Evolutionary conservation across 345 rosid genomes (phyloP).

Genomic region (Sonneratia caseolaris): DNA sequence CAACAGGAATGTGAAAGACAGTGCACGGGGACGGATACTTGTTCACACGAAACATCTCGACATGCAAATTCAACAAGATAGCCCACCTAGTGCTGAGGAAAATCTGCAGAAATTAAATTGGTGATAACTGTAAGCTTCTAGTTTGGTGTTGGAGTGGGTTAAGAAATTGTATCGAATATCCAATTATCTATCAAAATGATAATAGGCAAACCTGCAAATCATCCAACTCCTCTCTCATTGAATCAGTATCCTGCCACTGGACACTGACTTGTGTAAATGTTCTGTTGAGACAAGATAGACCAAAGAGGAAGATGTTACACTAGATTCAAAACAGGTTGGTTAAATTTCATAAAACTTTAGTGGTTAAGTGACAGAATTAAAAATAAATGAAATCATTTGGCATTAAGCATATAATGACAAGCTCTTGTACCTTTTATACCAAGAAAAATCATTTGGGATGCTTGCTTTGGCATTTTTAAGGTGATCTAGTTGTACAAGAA

Average conservation of each 20-base stretch:
- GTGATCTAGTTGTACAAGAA: slow-evolving; percentile 96
- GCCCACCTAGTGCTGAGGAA: slow-evolving; percentile 99
- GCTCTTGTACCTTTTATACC: slow-evolving; percentile 81
- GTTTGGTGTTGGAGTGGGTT: neutral
- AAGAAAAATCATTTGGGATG: slow-evolving; percentile 98
- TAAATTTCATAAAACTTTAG: neutral
- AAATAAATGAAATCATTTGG: neutral
- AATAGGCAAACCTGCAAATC: slow-evolving; percentile 64
- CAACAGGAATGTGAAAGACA: neutral
- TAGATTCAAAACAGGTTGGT: neutral
- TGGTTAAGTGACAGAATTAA: neutral
- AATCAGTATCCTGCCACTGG: slow-evolving; percentile 98
- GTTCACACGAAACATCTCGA: slow-evolving; percentile 98
- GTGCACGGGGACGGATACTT: slow-evolving; percentile 66
- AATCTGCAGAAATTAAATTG: slow-evolving; percentile 41
- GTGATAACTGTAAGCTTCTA: neutral
- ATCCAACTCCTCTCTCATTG: slow-evolving; percentile 97
- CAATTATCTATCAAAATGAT: neutral
- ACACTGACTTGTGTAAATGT: slow-evolving; percentile 97
- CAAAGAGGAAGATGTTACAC: slow-evolving; percentile 1
- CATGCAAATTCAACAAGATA: slow-evolving; percentile 86
- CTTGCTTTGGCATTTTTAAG: slow-evolving; percentile 99
- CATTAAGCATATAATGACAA: neutral
- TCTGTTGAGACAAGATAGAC: slow-evolving; percentile 31
- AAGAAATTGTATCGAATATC: neutral